Base-by-base conservation (phyloP, 768 basidiomycete genomes). In the Pisolithus tinctorius region DNA sequence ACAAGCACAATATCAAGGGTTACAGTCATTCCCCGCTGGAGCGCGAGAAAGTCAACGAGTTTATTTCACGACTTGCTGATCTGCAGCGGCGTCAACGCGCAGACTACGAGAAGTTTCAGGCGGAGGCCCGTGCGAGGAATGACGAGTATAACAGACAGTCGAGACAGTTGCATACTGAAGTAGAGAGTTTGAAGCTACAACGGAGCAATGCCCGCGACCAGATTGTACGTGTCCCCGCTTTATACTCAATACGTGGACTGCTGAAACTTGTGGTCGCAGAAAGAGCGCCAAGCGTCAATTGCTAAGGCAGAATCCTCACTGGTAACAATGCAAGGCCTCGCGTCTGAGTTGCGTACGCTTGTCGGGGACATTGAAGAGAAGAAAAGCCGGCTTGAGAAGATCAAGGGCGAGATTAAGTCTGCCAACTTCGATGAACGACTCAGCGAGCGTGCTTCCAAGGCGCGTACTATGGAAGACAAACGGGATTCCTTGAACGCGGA, bases 401-500 rank as follows among this genome's bases (percentile, higher is more conserved):
- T 84, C 45, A 82, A 82, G 56, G 57, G 62, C 4, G 81, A 84
- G 17, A 77, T 90, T 45, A 71, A 74, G 52, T 64, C 70, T 3
- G 77, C 81, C 29, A 82, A 82, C 47, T 86, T 82, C 47, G 84
- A 97, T 26, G 74, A 80, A 34, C 78, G 75, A 38, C 60, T 90
- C 23, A 69, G 62, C 0, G 82, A 86, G 52, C 77, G 81, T 48
- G 70, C 72, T 0, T 64, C 71, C 26, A 79, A 77, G 51, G 70
- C 74, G n/a, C 77, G 83, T 34, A 62, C 57, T 25, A 70, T 90
- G 46, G 91, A 97, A 53, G 81, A 81, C 34, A 75, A 74, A 44
- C 74, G 86, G 47, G 91, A 94, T 16, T 63, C 65, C 17, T 69
- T 95, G 53, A 88, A 84, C 49, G 57, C 66, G 0, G 94, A 96